A percentile compares a stretch with the other conserved stretches of the same genome.
phyloP scores from a whole-genome alignment of 139 green algal species.

The Zygnema circumcarinatum region DNA sequence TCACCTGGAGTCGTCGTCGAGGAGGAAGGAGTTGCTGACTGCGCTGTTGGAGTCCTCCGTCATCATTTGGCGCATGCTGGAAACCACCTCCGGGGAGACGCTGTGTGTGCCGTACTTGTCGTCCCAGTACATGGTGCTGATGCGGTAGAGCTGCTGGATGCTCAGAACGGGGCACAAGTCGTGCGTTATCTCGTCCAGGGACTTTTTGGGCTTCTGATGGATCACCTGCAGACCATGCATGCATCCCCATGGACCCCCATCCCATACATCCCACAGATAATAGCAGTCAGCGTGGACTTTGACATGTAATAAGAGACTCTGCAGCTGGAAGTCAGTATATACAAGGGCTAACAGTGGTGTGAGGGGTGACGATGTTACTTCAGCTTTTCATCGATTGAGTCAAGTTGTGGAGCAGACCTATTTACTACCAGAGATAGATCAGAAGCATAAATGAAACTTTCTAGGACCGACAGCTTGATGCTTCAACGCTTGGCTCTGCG shows the following conservation, averaged over 20 bases:
- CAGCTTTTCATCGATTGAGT: too few relatives aligned
- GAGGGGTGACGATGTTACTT: not conserved
- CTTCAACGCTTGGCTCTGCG: too few relatives aligned
- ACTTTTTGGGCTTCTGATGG: slow-evolving; percentile 97
- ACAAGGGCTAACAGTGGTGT: not conserved
- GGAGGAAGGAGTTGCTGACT: slow-evolving; percentile 90
- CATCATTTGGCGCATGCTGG: slow-evolving; percentile 89
- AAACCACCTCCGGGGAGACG: slow-evolving; percentile 74
- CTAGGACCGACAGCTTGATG: too few relatives aligned
- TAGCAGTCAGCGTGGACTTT: not conserved
- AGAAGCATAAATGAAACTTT: too few relatives aligned
- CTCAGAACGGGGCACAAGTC: slow-evolving; percentile 92
- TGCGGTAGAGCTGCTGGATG: slow-evolving; percentile 99
- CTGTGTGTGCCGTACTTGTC: slow-evolving; percentile 96
- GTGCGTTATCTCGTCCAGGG: slow-evolving; percentile 91
- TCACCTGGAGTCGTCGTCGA: slow-evolving; percentile 92
- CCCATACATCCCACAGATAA: not conserved
- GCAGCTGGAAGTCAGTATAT: too few relatives aligned
- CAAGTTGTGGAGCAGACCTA: too few relatives aligned
- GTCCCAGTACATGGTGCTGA: slow-evolving; percentile 97
- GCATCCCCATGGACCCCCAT: not conserved
- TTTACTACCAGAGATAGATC: too few relatives aligned
- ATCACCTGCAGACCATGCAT: slow-evolving; percentile 79
- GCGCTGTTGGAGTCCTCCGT: slow-evolving; percentile 73
- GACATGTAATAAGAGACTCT: not conserved